phyloP scores from a whole-genome alignment of 441 rosid genomes.

The Hypseocharis bilobata region DNA sequence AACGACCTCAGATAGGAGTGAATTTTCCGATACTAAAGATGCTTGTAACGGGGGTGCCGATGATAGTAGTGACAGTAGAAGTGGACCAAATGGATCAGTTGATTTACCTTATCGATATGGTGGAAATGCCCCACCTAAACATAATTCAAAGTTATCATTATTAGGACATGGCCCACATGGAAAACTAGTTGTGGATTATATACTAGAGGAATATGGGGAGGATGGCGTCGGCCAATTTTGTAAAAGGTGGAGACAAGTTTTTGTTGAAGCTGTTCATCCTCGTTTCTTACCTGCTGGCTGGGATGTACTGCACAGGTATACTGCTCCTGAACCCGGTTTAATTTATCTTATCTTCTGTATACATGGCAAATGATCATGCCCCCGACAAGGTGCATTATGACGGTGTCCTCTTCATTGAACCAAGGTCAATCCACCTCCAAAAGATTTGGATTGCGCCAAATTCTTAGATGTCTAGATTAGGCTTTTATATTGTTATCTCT shows the following conservation, averaged over 20 bases:
- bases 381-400: too few species aligned
- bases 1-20: constrained; percentile 21
- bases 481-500: too few species aligned
- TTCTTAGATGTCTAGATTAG: too few species aligned
- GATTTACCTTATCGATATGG: constrained; percentile 26
- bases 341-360: not conserved
- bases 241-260: constrained; percentile 85
- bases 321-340: not conserved
- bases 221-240: constrained; percentile 65
- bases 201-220: constrained; percentile 55
- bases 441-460: too few species aligned
- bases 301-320: constrained; percentile 72
- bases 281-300: constrained; percentile 81
- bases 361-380: too few species aligned
- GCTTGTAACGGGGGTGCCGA: constrained; percentile 23
- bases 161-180: constrained; percentile 98
- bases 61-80: constrained; percentile 20
- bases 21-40: constrained; percentile 22
- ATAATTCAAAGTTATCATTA: constrained; percentile 54
- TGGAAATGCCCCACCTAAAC: constrained; percentile 30
- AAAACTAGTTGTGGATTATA: constrained; percentile 63
- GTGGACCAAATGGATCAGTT: constrained; percentile 19
- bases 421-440: too few species aligned
- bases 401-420: too few species aligned
- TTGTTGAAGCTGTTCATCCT: constrained; percentile 69